These are phyloP conservation scores for Aspergillus uvarum DNA, from an alignment of 2,329 filamentous ascomycete genomes.

Conservation along the genomic window DNA sequence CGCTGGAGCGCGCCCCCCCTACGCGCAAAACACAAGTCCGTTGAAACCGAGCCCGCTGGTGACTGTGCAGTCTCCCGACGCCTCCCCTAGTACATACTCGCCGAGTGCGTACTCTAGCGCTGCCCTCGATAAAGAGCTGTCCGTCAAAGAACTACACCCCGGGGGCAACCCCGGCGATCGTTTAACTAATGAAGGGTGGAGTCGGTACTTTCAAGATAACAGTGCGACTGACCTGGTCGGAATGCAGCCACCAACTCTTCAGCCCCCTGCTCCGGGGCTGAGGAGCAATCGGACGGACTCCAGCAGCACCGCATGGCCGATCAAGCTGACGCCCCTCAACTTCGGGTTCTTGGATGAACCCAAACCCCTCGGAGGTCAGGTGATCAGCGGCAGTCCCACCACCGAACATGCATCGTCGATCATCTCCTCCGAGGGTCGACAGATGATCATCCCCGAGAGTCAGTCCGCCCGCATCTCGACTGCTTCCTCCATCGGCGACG, in stretches of 20 bases:
- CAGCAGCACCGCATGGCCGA: slow-evolving; percentile 40
- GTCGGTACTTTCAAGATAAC: slow-evolving; percentile 49
- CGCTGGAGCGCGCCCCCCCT: slow-evolving; percentile 18
- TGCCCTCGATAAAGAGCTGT: slow-evolving; percentile 21
- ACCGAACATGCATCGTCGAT: slow-evolving; percentile 35
- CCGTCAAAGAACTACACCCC: slow-evolving; percentile 16
- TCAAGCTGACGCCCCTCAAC: slow-evolving; percentile 36
- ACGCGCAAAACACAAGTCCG: slow-evolving; percentile 21
- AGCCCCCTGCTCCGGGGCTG: slow-evolving; percentile 28
- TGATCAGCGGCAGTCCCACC: slow-evolving; percentile 45
- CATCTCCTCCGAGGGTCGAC: slow-evolving; percentile 23
- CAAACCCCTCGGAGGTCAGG: slow-evolving; percentile 38
- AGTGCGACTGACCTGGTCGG: slow-evolving; percentile 26
- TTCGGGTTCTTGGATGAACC: slow-evolving; percentile 40
- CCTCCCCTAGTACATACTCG: slow-evolving; percentile 23
- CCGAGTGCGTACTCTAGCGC: slow-evolving; percentile 24
- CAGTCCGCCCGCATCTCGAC: slow-evolving; percentile 47
- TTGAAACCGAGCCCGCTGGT: slow-evolving; percentile 29
- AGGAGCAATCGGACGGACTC: slow-evolving; percentile 36
- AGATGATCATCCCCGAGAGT: slow-evolving; percentile 38
- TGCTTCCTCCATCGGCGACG: slow-evolving; percentile 41
- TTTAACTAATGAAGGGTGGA: slow-evolving; percentile 50
- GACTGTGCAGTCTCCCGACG: slow-evolving; percentile 31
- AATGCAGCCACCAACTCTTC: slow-evolving; percentile 19
- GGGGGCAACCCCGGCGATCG: slow-evolving; percentile 36